Conservation (phyloP, 352 stramenopile species). For the Globisporangium paddicum region DNA sequence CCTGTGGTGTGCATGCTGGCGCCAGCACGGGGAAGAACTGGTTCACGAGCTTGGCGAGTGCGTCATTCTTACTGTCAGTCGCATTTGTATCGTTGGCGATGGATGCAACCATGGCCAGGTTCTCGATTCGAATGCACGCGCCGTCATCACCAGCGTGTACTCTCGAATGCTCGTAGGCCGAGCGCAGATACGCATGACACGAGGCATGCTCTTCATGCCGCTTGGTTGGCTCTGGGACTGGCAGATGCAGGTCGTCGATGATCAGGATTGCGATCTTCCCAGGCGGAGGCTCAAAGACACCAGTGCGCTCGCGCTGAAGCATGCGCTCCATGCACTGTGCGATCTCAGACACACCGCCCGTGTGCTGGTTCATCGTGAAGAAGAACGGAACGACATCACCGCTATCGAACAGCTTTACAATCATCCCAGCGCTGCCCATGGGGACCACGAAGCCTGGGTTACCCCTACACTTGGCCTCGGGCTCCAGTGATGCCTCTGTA, state of each 20-base stretch:
- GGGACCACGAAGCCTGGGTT: slow-evolving; percentile 6
- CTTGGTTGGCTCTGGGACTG: not conserved
- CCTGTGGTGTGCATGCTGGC: slow-evolving; percentile 15
- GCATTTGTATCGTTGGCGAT: slow-evolving; percentile 1
- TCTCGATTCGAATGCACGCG: slow-evolving; percentile 21
- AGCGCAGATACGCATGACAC: slow-evolving; percentile 29
- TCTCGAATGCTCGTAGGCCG: slow-evolving; percentile 22
- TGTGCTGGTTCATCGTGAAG: slow-evolving; percentile 28
- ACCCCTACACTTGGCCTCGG: slow-evolving; percentile 1
- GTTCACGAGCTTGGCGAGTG: slow-evolving; percentile 10
- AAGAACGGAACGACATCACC: slow-evolving; percentile 46
- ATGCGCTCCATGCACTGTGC: slow-evolving; percentile 41
- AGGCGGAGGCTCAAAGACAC: slow-evolving; percentile 44
- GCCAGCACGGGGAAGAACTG: slow-evolving; percentile 33
- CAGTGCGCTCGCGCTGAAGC: slow-evolving; percentile 47
- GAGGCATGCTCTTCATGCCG: slow-evolving; percentile 3
- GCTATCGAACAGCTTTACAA: slow-evolving; percentile 27
- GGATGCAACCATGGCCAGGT: slow-evolving; percentile 32
- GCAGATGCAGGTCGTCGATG: slow-evolving; percentile 51
- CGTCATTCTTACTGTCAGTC: not conserved
- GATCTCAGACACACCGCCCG: slow-evolving; percentile 17
- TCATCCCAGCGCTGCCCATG: slow-evolving; percentile 4
- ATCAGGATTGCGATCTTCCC: slow-evolving; percentile 48
- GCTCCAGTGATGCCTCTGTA: not conserved
- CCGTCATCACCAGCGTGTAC: slow-evolving; percentile 21